A percentile compares a stretch with the other conserved stretches of the same genome.
Evolutionary conservation across 495 filamentous ascomycete species (phyloP).

Genomic region (Elasticomyces elasticus): DNA sequence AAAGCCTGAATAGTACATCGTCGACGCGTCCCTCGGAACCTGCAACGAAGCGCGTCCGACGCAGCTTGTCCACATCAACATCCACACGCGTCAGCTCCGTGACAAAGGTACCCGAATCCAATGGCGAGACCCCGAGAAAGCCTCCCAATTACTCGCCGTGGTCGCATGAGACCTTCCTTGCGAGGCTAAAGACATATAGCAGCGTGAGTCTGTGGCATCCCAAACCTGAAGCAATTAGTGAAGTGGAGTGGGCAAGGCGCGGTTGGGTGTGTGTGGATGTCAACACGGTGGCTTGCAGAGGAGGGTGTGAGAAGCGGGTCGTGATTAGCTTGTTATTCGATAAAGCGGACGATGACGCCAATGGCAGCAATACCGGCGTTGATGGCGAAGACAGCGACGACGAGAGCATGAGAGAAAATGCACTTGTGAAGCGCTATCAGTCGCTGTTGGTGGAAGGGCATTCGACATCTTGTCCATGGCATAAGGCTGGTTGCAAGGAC

Average conservation of each 20-base stretch:
- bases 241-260: conserved; percentile 90
- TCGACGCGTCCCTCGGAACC: conserved; percentile 15
- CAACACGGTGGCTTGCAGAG: conserved; percentile 70
- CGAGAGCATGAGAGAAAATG: conserved; percentile 37
- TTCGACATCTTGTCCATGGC: conserved; percentile 77
- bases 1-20: conserved; percentile 26
- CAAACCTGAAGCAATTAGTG: conserved; percentile 71
- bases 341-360: conserved; percentile 36
- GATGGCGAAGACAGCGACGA: conserved; percentile 7
- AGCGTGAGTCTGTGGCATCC: conserved; percentile 80
- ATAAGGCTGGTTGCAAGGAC: conserved; percentile 65
- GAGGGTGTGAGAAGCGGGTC: conserved; percentile 70
- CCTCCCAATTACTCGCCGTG: conserved; percentile 19
- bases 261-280: conserved; percentile 81
- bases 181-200: conserved; percentile 74
- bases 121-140: neutral
- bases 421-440: conserved; percentile 67
- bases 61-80: conserved; percentile 8
- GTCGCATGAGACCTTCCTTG: conserved; percentile 63
- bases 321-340: conserved; percentile 53
- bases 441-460: conserved; percentile 66
- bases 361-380: conserved; percentile 38
- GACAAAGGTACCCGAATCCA: neutral
- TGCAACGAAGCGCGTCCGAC: conserved; percentile 17
- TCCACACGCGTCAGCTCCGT: neutral